Evolutionary conservation across 2,329 filamentous ascomycete genomes (phyloP).

Genomic region (Cordyceps fumosorosea): DNA sequence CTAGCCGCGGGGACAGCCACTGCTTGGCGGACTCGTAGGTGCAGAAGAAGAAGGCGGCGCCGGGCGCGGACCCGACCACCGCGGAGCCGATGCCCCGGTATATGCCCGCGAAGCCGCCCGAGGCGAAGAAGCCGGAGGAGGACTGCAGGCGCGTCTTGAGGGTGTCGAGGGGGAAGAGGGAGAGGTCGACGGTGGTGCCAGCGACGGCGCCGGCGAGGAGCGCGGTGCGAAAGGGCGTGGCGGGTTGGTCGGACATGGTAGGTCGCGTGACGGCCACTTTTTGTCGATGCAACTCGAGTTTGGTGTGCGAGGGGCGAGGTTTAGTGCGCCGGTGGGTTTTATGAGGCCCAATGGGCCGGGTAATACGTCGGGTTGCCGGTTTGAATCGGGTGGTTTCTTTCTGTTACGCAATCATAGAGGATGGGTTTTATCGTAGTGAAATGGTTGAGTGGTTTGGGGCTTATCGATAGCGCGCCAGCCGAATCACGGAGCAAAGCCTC

Average conservation of each 20-base stretch:
- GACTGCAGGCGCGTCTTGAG: conserved; percentile 97
- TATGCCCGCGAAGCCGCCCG: conserved; percentile 83
- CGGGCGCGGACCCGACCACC: conserved; percentile 84
- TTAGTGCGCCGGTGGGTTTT: too few species aligned
- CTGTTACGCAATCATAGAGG: neutral
- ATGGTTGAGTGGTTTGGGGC: neutral
- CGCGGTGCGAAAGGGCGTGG: conserved; percentile 50
- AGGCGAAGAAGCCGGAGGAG: conserved; percentile 65
- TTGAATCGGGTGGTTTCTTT: neutral
- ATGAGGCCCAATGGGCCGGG: neutral
- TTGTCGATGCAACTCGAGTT: neutral
- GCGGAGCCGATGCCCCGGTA: conserved; percentile 90
- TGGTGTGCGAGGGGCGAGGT: neutral
- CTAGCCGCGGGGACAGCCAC: conserved; percentile 32
- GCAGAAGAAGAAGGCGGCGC: conserved; percentile 94
- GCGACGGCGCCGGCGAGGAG: conserved; percentile 80
- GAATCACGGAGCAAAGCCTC: conserved; percentile 1
- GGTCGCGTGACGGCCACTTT: neutral
- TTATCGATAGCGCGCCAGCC: conserved; percentile 9
- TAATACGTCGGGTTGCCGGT: neutral
- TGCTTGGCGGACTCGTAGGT: conserved; percentile 77
- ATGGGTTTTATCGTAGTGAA: neutral
- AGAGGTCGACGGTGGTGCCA: conserved; percentile 92
- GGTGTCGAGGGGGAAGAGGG: conserved; percentile 95
- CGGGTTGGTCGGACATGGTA: neutral